phyloP scores from a whole-genome alignment of 805 yeast species.

The Huiozyma sinensis region DNA sequence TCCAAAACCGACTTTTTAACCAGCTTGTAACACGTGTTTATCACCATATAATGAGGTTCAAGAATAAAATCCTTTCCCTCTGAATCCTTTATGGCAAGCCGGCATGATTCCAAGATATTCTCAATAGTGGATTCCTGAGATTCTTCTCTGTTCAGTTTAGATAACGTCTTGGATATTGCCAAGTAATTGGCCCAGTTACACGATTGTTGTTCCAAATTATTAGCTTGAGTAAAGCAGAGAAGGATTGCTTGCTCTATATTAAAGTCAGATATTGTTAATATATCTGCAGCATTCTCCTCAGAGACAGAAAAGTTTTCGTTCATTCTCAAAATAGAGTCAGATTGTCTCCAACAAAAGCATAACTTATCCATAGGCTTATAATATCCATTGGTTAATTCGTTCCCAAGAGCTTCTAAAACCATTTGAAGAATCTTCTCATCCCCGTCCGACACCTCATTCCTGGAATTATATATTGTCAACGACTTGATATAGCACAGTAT shows the following conservation, averaged over 20 bases:
- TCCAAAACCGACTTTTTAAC: conserved; percentile 31
- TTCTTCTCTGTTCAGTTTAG: conserved; percentile 33
- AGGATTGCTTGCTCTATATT: conserved; percentile 24
- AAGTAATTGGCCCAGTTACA: conserved; percentile 54
- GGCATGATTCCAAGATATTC: conserved; percentile 36
- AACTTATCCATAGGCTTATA: conserved; percentile 55
- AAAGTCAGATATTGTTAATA: conserved; percentile 17
- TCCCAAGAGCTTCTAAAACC: conserved; percentile 15
- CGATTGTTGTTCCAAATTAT: conserved; percentile 16
- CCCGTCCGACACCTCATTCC: conserved; percentile 5
- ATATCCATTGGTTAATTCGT: conserved; percentile 38
- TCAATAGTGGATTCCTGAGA: conserved; percentile 6
- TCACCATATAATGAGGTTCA: conserved; percentile 68
- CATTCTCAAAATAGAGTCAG: conserved; percentile 9
- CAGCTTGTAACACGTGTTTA: conserved; percentile 49
- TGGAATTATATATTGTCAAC: conserved; percentile 3
- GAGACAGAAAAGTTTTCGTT: conserved; percentile 12
- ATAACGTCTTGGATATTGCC: conserved; percentile 46
- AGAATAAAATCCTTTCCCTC: conserved; percentile 44
- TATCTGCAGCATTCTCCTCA: conserved; percentile 4
- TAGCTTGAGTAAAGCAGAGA: conserved; percentile 15
- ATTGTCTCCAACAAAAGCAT: conserved; percentile 33
- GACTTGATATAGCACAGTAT: conserved; percentile 71
- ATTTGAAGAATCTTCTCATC: conserved; percentile 10
- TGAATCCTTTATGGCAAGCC: conserved; percentile 27